Conservation (phyloP, 441 rosid genomes). For the Geranium incanum region DNA sequence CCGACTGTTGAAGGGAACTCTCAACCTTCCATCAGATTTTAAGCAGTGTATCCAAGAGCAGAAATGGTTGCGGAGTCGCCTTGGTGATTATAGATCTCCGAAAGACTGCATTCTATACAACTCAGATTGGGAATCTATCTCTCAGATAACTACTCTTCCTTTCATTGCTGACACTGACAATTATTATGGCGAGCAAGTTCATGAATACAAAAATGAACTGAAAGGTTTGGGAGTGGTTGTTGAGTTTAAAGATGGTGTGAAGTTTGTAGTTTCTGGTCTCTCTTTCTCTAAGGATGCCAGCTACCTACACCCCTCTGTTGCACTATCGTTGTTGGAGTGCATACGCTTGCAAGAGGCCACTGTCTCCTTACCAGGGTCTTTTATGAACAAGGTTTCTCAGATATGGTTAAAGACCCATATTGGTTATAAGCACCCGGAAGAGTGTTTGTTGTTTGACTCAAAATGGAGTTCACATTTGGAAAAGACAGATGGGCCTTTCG, state of each 20-base stretch:
- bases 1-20: conserved; percentile 28
- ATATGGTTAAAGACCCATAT: conserved; percentile 49
- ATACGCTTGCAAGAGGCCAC: conserved; percentile 26
- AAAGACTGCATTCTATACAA: conserved; percentile 46
- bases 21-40: conserved; percentile 28
- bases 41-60: conserved; percentile 28
- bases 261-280: conserved; percentile 35
- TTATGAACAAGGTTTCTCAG: conserved; percentile 27
- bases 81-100: conserved; percentile 48
- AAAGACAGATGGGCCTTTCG: conserved; percentile 61
- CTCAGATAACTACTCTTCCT: conserved; percentile 47
- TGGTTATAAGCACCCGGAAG: conserved; percentile 42
- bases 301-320: conserved; percentile 26
- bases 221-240: conserved; percentile 36
- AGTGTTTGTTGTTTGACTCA: conserved; percentile 39
- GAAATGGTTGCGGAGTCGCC: conserved; percentile 51
- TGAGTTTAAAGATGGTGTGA: conserved; percentile 40
- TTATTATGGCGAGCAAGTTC: conserved; percentile 37
- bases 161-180: conserved; percentile 41
- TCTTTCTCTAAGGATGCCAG: conserved; percentile 29
- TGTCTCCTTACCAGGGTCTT: conserved; percentile 22
- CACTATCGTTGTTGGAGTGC: conserved; percentile 43
- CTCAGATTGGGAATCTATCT: conserved; percentile 46
- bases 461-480: conserved; percentile 30
- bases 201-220: conserved; percentile 41